Evolutionary conservation across 73 alveolate species (phyloP).

Genomic region (Tetrahymena malaccensis): DNA sequence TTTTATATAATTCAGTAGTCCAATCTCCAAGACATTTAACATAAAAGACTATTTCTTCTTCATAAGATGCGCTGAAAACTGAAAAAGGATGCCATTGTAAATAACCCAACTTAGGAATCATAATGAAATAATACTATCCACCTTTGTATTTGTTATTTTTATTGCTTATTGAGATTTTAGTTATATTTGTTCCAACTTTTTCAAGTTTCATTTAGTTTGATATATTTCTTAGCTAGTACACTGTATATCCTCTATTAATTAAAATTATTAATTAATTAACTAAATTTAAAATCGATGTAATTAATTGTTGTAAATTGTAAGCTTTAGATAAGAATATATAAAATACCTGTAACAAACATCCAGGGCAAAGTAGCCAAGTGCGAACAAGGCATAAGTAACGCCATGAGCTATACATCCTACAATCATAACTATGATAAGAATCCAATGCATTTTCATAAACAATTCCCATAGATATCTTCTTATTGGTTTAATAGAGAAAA

Average conservation of each 20-base stretch:
- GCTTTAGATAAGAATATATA: too few species aligned
- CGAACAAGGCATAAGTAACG: neutral
- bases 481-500: neutral
- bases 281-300: neutral
- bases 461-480: neutral
- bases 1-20: neutral
- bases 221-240: neutral
- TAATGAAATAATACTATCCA: neutral
- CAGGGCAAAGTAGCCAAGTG: neutral
- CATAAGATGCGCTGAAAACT: neutral
- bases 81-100: neutral
- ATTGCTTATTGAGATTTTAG: neutral
- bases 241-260: neutral
- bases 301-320: neutral
- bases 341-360: neutral
- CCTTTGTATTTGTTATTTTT: neutral
- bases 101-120: neutral
- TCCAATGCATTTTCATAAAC: neutral
- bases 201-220: neutral
- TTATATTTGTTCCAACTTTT: neutral
- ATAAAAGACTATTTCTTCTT: neutral
- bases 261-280: neutral
- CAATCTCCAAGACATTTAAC: neutral
- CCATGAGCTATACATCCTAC: neutral
- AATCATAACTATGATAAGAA: neutral